Base-by-base conservation (phyloP, 2,329 filamentous ascomycete species). In the Alternaria dauci region DNA sequence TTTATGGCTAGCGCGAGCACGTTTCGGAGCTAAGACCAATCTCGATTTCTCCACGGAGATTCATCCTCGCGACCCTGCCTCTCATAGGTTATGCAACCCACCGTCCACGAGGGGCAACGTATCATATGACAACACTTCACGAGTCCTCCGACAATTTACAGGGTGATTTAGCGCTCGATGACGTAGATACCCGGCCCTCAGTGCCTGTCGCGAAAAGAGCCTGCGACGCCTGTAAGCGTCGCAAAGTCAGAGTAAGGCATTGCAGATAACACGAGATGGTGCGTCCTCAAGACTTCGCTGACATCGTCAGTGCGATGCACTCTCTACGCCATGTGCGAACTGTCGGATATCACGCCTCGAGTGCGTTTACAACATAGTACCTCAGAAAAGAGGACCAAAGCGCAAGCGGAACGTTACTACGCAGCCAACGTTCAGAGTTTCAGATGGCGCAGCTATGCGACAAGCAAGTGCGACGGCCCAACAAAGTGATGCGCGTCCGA, bases 321-420 rank as follows among this genome's bases (percentile, higher is more conserved):
- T 48, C 6, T 48, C 44, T 14, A 48, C 44, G 8, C 44, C 44
- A 48, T 48, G 44, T 23, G 30, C 44, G 9, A 48, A 48, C 34
- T 48, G 44, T 14, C 44, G 30, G 2, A 48, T 48, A 28, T 48
- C 44, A 5, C 44, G 44, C 18, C 20, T 48, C 7, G n/a, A 48
- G 18, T 48, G 44, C 28, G 44, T 48, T 2, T 48, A 48, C 18
- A 48, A 30, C 3, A 48, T 48, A 48, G n/a, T 28, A 23, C 44
- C 44, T 16, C 44, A 48, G 44, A 48, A 48, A 28, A 48, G 44
- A 34, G 44, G 44, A n/a, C 44, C 44, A 5, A 48, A 48, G 12
- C 44, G 44, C 18, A 48, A 48, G 28, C 44, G 44, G 20, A 32
- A 48, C 18, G 18, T 20, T 14, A 48, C 44, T 6, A 48, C 44